These are phyloP conservation scores for Codiaeum variegatum DNA, from an alignment of 441 rosid genomes.

Conservation along the genomic window DNA sequence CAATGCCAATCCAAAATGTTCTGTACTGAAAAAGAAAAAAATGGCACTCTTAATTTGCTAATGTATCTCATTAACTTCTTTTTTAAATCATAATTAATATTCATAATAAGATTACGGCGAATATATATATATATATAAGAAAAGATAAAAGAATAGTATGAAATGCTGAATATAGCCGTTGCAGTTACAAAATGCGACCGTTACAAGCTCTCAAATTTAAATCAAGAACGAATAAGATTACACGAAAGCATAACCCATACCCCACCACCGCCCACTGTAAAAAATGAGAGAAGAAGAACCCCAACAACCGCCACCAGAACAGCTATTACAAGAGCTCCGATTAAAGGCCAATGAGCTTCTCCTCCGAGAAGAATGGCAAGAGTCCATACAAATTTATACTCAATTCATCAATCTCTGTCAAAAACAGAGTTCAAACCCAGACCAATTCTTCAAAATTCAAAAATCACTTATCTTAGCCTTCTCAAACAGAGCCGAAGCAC, in stretches of 20 bases:
- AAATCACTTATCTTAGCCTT: slow-evolving; percentile 65
- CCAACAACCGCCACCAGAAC: slow-evolving; percentile 28
- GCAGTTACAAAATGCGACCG: slow-evolving; percentile 46
- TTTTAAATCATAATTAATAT: neutral
- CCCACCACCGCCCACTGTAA: neutral
- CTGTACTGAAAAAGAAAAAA: no score
- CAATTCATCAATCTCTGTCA: slow-evolving; percentile 56
- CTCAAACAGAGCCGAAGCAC: slow-evolving; percentile 75
- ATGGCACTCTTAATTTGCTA: neutral
- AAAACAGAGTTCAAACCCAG: slow-evolving; percentile 35
- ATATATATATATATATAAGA: no score
- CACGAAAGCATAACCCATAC: neutral
- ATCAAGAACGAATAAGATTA: neutral
- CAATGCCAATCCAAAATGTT: no score
- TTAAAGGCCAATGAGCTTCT: slow-evolving; percentile 75
- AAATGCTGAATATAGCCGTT: slow-evolving; percentile 32
- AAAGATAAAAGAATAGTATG: neutral
- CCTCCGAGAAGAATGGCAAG: slow-evolving; percentile 78
- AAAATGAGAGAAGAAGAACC: slow-evolving; percentile 35
- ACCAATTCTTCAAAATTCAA: slow-evolving; percentile 34
- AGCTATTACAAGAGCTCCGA: slow-evolving; percentile 58
- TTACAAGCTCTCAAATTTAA: slow-evolving; percentile 35
- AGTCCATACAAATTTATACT: slow-evolving; percentile 54
- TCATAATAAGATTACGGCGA: neutral
- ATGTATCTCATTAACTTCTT: neutral